These are phyloP conservation scores for Lycium ferocissimum DNA, from an alignment of 257 asterid species.

Conservation along the genomic window DNA sequence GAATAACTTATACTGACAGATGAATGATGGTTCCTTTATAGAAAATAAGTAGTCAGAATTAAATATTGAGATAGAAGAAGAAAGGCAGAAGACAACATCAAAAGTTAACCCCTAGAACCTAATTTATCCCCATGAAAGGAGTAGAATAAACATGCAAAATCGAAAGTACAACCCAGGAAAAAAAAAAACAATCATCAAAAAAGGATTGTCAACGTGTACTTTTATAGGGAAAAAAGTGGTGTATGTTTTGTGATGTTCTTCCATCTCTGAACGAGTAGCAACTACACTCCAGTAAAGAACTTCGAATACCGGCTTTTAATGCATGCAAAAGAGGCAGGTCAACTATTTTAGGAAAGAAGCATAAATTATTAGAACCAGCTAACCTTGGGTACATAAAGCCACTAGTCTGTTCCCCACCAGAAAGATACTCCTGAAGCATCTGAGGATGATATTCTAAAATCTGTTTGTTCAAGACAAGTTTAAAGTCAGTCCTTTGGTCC, in stretches of 20 bases:
- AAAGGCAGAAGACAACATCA: slow-evolving; percentile 2
- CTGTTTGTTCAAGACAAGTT: slow-evolving; percentile 46
- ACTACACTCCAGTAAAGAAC: neutral
- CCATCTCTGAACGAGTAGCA: neutral
- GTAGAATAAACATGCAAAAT: neutral
- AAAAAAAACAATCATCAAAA: neutral
- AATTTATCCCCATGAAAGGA: neutral
- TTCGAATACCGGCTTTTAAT: neutral
- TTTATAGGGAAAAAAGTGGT: neutral
- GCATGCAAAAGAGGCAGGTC: slow-evolving; percentile 13
- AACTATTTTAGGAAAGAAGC: neutral
- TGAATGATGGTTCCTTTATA: neutral
- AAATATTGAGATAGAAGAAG: neutral
- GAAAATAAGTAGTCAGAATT: neutral
- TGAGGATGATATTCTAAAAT: slow-evolving; percentile 97
- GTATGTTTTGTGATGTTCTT: neutral
- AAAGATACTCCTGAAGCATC: slow-evolving; percentile 93
- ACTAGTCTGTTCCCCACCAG: slow-evolving; percentile 90
- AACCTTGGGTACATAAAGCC: slow-evolving; percentile 99
- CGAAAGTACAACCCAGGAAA: neutral
- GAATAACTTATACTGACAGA: neutral
- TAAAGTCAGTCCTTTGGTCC: slow-evolving; percentile 15
- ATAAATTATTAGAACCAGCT: slow-evolving; percentile 28
- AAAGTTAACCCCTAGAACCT: slow-evolving; percentile 5
- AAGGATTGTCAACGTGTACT: neutral